Base-by-base conservation (phyloP, 768 basidiomycete genomes). In the Sarcodon aspratus region DNA sequence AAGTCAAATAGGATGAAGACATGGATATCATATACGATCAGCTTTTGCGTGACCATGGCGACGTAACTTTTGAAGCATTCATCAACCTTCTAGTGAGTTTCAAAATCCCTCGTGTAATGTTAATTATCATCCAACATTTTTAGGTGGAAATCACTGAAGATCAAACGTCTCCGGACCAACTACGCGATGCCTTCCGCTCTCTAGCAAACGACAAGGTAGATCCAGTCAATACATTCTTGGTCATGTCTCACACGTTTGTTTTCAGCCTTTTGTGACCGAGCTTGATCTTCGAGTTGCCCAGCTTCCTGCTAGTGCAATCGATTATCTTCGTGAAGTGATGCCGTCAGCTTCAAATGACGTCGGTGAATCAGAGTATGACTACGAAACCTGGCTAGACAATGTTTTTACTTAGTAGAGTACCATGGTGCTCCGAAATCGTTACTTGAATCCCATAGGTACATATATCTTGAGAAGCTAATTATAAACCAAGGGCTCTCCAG, bases 111-210 rank as follows among this genome's bases (percentile, higher is more conserved):
- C 45, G 13, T 33, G 18, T 50, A 18, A 33, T 18, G 35, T 7
- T 6, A 12, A 32, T 17, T 37, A 31, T 13, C 47, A 27, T 31
- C 34, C 21, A 27, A 13, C 36, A 10, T 21, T 45, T 17, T 32
- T 55, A 97, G 94, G 90, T 95, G 47, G 92, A 92, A 27, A 93
- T 96, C 52, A 93, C 80, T 31, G 94, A 98, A 67, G 96, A 99
- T 61, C 90, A 96, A 49, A 92, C 90, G 3, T 86, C 93, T 3
- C 78, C 85, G 0, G 91, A 93, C 36, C 95, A 97, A 59, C 75
- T 99, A 55, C 80, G 86, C 15, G 91, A 92, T 50, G 81, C 94
- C 1, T 99, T 99, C 79, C 82, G 89, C 31, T 87, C 87, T 3
- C 86, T 96, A 12, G 91, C 94, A 1, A 76, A 72, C 9, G 85